Percentiles rank a stretch among this genome's conserved stretches.
phyloP scores from a whole-genome alignment of 2,329 filamentous ascomycete species.

The Penicillium sp. region DNA sequence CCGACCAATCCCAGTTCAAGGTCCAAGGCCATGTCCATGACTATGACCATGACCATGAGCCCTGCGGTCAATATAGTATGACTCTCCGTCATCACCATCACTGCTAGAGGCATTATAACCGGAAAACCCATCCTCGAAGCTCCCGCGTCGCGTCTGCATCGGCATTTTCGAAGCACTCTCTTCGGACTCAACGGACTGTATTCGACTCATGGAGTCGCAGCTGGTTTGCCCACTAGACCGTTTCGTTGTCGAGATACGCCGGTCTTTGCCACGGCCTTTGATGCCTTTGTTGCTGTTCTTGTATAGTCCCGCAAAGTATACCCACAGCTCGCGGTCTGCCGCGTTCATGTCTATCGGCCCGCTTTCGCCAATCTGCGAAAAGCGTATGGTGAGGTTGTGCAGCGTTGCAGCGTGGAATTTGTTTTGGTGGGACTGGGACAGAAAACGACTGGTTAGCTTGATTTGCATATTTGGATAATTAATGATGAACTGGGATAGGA shows the following conservation, averaged over 20 bases:
- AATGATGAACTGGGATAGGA: neutral
- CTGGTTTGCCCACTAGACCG: constrained; percentile 19
- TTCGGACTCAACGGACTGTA: constrained; percentile 23
- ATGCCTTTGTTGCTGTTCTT: constrained; percentile 99
- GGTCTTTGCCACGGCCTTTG: constrained; percentile 87
- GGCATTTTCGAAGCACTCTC: constrained; percentile 23
- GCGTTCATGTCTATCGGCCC: constrained; percentile 63
- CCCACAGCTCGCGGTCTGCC: constrained; percentile 73
- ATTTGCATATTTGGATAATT: neutral
- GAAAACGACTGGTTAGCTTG: constrained; percentile 3
- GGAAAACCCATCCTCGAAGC: constrained; percentile 31
- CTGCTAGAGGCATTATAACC: constrained; percentile 34
- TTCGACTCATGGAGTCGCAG: constrained; percentile 15
- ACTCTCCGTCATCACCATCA: constrained; percentile 33
- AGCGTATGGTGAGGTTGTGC: constrained; percentile 66
- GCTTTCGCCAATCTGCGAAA: constrained; percentile 62
- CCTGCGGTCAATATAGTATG: constrained; percentile 30
- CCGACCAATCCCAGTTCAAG: neutral
- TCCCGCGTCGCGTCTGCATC: constrained; percentile 18
- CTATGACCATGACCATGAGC: neutral
- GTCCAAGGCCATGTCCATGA: neutral
- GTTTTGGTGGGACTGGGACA: constrained; percentile 77
- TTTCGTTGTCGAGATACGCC: constrained; percentile 44
- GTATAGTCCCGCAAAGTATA: constrained; percentile 84
- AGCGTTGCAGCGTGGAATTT: constrained; percentile 83